Evolutionary conservation across 257 asterid species (phyloP).

Genomic region (Petunia secreta): DNA sequence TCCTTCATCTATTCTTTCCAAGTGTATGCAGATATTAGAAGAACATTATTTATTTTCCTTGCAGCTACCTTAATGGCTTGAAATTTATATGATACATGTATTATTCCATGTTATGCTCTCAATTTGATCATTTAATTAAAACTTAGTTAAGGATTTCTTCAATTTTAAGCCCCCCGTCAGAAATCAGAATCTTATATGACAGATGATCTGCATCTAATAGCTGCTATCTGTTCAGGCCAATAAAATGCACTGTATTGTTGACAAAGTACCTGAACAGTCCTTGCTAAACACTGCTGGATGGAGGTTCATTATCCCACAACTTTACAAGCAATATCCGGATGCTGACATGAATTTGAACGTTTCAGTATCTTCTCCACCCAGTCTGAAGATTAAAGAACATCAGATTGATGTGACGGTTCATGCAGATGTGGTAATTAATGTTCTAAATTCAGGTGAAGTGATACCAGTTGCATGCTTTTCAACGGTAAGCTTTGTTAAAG

Average conservation of each 20-base stretch:
- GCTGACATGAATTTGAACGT: slow-evolving; percentile 70
- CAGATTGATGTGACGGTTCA: slow-evolving; percentile 55
- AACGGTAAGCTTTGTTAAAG: slow-evolving; percentile 54
- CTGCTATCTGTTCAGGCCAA: slow-evolving; percentile 56
- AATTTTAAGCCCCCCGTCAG: not conserved
- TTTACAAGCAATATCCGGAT: slow-evolving; percentile 83
- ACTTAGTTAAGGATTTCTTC: not conserved
- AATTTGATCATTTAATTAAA: slow-evolving; percentile 16
- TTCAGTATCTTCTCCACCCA: slow-evolving; percentile 64
- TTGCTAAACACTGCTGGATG: slow-evolving; percentile 88
- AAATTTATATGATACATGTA: not conserved
- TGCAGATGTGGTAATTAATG: slow-evolving; percentile 62
- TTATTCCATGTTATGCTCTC: not conserved
- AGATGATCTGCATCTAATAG: slow-evolving; percentile 3
- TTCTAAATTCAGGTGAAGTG: slow-evolving; percentile 58
- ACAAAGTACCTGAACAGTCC: slow-evolving; percentile 65
- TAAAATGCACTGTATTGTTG: slow-evolving; percentile 77
- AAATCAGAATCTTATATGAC: slow-evolving; percentile 24
- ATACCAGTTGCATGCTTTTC: slow-evolving; percentile 79
- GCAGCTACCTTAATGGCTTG: not conserved
- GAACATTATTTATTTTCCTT: not conserved
- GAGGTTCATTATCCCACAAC: slow-evolving; percentile 81
- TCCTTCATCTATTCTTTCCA: slow-evolving; percentile 25
- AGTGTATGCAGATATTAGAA: slow-evolving; percentile 1
- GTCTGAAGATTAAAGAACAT: slow-evolving; percentile 49